phyloP scores from a whole-genome alignment of 345 rosid species.

The Mangifera indica region DNA sequence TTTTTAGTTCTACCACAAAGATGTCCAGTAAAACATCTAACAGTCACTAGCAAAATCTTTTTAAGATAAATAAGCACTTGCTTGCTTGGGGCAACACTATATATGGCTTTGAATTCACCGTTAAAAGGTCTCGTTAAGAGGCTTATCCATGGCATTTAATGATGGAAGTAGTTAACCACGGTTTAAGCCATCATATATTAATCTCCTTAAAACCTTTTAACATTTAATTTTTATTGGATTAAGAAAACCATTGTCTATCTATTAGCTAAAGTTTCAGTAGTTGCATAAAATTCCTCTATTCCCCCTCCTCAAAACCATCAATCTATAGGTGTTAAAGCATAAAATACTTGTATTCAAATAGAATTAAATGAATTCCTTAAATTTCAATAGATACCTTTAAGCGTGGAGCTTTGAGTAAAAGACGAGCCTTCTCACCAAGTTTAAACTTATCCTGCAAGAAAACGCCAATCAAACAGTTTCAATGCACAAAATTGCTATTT shows the following conservation, averaged over 20 bases:
- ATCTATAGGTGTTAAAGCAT: not conserved
- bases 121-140: not conserved
- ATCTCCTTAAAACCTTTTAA: not conserved
- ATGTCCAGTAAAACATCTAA: not conserved
- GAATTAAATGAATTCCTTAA: not conserved
- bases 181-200: not conserved
- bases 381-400: constrained; percentile 37
- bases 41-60: not conserved
- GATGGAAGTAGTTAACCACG: not conserved
- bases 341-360: constrained; percentile 3
- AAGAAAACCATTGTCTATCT: not conserved
- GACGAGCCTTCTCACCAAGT: constrained; percentile 50
- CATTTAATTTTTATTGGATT: not conserved
- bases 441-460: constrained; percentile 67
- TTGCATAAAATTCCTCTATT: not conserved
- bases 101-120: not conserved
- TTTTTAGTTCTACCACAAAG: not conserved
- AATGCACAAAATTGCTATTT: not conserved
- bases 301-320: constrained; percentile 5
- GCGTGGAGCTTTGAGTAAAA: constrained; percentile 42
- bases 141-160: not conserved
- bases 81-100: not conserved
- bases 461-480: constrained; percentile 2
- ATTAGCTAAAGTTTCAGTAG: not conserved
- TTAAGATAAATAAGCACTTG: not conserved